These are phyloP conservation scores for Hebeloma cylindrosporum DNA, from an alignment of 768 basidiomycete species.

Conservation along the genomic window DNA sequence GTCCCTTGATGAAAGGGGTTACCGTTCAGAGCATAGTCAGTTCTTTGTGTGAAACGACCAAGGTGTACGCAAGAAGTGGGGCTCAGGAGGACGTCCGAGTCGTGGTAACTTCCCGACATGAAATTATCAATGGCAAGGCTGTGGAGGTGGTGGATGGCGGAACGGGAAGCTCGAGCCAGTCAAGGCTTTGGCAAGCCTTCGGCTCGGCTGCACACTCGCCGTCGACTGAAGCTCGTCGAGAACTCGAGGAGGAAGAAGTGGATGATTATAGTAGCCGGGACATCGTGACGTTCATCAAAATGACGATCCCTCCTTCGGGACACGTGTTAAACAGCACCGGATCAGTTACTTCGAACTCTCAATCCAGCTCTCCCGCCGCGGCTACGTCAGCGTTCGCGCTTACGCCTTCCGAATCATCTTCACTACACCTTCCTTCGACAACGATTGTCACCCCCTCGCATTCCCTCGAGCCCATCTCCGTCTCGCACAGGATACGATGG, in stretches of 20 bases:
- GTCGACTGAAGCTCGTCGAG: no score
- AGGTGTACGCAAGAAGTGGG: conserved; percentile 53
- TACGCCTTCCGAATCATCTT: neutral
- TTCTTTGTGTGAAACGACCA: conserved; percentile 72
- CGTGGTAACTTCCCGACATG: conserved; percentile 65
- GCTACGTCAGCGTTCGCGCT: conserved; percentile 4
- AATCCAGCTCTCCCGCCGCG: conserved; percentile 1
- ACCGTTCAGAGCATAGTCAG: conserved; percentile 65
- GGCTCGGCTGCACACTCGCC: no score
- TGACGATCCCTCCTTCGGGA: conserved; percentile 20
- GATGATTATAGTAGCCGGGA: conserved; percentile 36
- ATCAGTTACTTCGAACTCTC: neutral
- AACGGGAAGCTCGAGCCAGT: no score
- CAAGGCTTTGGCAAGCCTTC: no score
- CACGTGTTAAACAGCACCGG: neutral
- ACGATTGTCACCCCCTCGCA: conserved; percentile 65
- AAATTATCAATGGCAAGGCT: conserved; percentile 61
- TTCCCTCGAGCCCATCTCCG: conserved; percentile 67
- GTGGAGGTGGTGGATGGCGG: conserved; percentile 40
- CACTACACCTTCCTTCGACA: neutral
- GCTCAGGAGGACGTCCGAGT: conserved; percentile 60
- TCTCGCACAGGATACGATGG: conserved; percentile 83
- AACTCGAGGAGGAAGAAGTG: conserved; percentile 12
- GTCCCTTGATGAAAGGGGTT: conserved; percentile 83
- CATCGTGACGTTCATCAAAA: conserved; percentile 44